Evolutionary conservation across 2,329 filamentous ascomycete genomes (phyloP).

Genomic region (Cercospora janseana): DNA sequence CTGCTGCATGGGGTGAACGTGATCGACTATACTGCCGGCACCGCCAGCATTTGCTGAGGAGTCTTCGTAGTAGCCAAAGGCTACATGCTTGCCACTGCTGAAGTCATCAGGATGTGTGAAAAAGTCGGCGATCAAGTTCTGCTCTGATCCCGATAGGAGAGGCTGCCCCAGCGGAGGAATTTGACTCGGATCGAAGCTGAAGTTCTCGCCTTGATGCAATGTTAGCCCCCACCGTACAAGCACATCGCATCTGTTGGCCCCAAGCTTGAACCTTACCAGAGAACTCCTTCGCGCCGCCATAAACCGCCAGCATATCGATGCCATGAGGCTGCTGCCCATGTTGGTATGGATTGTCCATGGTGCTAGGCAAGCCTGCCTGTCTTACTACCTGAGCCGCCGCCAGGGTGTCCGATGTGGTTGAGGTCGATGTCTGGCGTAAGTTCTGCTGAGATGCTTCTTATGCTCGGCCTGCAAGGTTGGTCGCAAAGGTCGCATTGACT

Average conservation of each 20-base stretch:
- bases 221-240: not conserved
- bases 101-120: slow-evolving; percentile 20
- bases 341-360: slow-evolving; percentile 19
- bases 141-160: slow-evolving; percentile 16
- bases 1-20: not conserved
- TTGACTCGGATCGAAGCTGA: slow-evolving; percentile 10
- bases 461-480: not conserved
- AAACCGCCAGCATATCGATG: slow-evolving; percentile 16
- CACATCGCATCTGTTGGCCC: not conserved
- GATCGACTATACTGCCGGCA: not conserved
- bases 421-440: not conserved
- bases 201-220: not conserved
- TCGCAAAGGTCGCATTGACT: not conserved
- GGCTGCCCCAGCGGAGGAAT: slow-evolving; percentile 7
- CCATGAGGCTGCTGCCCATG: slow-evolving; percentile 12
- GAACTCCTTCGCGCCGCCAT: slow-evolving; percentile 14
- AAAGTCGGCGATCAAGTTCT: slow-evolving; percentile 18
- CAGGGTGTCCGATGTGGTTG: slow-evolving; percentile 11
- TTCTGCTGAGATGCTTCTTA: not conserved
- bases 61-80: slow-evolving; percentile 13
- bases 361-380: slow-evolving; percentile 11
- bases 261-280: slow-evolving; percentile 2
- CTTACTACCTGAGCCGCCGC: slow-evolving; percentile 13
- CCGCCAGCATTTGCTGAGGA: not conserved
- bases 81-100: slow-evolving; percentile 9